Evolutionary conservation across 2,329 filamentous ascomycete genomes (phyloP), one percentile per base, ranked within the genome.

Genomic region (Fusarium graminum): DNA sequence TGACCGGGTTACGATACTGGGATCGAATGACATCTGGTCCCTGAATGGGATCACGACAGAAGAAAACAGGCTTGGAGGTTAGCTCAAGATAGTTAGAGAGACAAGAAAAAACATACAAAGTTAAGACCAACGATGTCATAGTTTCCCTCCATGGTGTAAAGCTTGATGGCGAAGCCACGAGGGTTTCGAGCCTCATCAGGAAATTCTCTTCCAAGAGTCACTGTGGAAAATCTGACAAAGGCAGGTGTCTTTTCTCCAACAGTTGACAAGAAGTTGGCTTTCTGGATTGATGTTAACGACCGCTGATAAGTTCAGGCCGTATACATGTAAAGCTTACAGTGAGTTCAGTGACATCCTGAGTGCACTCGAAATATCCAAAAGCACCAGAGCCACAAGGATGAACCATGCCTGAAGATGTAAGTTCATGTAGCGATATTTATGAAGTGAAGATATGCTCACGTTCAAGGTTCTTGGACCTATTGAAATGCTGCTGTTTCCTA

Each of bases 1-100:
- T 59, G 6, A 13, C 13, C 11, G 43, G 56, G 26, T 59, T 59
- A 14, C 52, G 22, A 26, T n/a, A 26, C 11, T 59, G 52, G 4
- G 53, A 59, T 14, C 56, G 56, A 4, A 59, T 44, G 39, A 51
- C 56, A 16, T 59, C 56, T 14, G 53, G 53, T 40, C 43, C 39
- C 13, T 59, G 56, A 1, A 59, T 59, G 5, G 53, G 56, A 19
- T 51, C 53, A 17, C 53, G 56, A 7, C 56, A 59, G 12, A 59
- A 59, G 43, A 59, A 44, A 3, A 51, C 19, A 6, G 52, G 52
- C 52, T 59, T 16, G 6, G 4, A 2, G 3, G 13, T 51, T 9
- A 49, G 29, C 9, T 22, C 9, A 19, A 8, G 7, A 1, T 16
- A 3, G 34, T 28, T 4, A 4, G 4, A 6, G 7, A 13, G 12